Evolutionary conservation across 2,329 filamentous ascomycete genomes (phyloP), one percentile per base, ranked within the genome.

Genomic region (Phyllosticta paracitricarpa): DNA sequence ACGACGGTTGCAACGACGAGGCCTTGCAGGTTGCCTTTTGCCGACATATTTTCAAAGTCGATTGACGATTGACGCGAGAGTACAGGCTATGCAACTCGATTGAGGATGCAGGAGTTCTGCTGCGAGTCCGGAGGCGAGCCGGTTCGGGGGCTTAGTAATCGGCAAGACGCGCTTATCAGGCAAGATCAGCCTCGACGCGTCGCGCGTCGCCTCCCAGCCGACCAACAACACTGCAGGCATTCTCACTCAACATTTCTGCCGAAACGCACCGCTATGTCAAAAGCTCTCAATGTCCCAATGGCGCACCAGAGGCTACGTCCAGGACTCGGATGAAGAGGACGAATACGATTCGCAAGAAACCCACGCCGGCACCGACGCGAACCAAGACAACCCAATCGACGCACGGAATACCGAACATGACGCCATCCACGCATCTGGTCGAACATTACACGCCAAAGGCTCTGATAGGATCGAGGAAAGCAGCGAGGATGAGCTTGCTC

Each of bases 241-340:
- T 25, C 52, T 54, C 52, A 25, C 2, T 4, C 52, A 24, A 12
- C 22, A 54, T 14, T 54, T 17, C 25, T 25, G 22, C 52, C n/a
- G 52, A 12, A 4, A 17, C 64, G 60, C 61, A 64, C 64, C 70
- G 72, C 72, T 60, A 75, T 75, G 73, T 68, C 67, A 54, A 60
- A 67, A 30, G 26, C 26, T 63, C 67, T 71, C 69, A 75, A 81
- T 80, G 78, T 78, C 73, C 70, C 71, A 71, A 72, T 81, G 78
- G 78, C 74, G 77, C 66, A 71, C 75, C 66, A 74, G 71, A 70
- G 78, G 78, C 66, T 79, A 75, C 71, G 78, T 80, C 65, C 73
- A 72, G 70, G 78, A 80, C 69, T 80, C 78, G 63, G 78, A 81
- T 72, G 78, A 79, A 61, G 78, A 80, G 57, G 77, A 78, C 55